These are phyloP conservation scores for Linum trigynum DNA, from an alignment of 345 rosid species.

Conservation along the genomic window DNA sequence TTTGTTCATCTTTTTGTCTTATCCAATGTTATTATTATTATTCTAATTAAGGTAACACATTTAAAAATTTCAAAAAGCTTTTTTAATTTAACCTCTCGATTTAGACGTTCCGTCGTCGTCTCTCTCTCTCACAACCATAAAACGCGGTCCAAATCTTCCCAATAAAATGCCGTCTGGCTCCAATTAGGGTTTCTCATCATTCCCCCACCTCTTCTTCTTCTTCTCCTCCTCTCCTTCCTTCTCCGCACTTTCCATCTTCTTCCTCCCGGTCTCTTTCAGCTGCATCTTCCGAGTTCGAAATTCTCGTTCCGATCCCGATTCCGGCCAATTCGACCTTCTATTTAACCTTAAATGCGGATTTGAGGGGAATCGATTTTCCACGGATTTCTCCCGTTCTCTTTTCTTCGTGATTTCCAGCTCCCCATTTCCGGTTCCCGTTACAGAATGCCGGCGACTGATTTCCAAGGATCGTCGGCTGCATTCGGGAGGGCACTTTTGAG, in stretches of 20 bases:
- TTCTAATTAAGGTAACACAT: no score
- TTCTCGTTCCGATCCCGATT: not conserved
- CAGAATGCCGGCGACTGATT: constrained; percentile 21
- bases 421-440: not conserved
- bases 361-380: constrained; percentile 8
- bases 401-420: not conserved
- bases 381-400: not conserved
- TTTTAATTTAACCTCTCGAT: no score
- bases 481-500: constrained; percentile 30
- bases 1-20: no score
- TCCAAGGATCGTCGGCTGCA: constrained; percentile 23
- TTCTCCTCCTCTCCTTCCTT: not conserved
- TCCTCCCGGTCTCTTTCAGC: not conserved
- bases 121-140: not conserved
- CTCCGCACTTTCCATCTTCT: not conserved
- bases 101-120: not conserved
- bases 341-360: no score
- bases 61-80: not conserved
- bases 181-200: constrained; percentile 14
- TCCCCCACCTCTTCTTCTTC: not conserved
- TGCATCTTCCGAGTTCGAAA: not conserved
- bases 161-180: not conserved
- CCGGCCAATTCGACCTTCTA: not conserved
- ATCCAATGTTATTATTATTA: no score
- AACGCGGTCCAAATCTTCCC: constrained; percentile 15